A percentile compares a stretch with the other conserved stretches of the same genome.
Evolutionary conservation across 768 basidiomycete species (phyloP).

Genomic region (Lactarius indigo): DNA sequence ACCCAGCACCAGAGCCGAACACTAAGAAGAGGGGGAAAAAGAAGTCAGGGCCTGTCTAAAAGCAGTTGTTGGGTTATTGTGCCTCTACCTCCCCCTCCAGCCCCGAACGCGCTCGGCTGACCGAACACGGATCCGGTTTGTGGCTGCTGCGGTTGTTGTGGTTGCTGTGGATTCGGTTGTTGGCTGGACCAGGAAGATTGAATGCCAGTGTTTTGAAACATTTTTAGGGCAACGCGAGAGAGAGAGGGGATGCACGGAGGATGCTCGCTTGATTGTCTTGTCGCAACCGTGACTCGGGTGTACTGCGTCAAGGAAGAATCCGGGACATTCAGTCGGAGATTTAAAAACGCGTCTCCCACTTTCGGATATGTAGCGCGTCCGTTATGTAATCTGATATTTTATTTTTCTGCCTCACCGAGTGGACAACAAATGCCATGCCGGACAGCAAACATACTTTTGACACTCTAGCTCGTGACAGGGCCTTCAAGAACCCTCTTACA

Average conservation of each 20-base stretch:
- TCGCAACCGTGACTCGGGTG: neutral
- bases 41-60: constrained; percentile 11
- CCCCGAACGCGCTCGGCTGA: constrained; percentile 63
- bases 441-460: constrained; percentile 60
- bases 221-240: constrained; percentile 32
- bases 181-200: constrained; percentile 67
- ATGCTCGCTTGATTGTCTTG: neutral
- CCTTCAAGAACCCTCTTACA: constrained; percentile 72
- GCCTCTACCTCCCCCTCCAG: constrained; percentile 45
- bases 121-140: constrained; percentile 56
- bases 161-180: constrained; percentile 63
- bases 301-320: neutral
- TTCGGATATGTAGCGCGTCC: constrained; percentile 1
- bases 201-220: constrained; percentile 56
- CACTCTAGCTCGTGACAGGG: constrained; percentile 74
- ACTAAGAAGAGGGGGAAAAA: constrained; percentile 24
- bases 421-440: constrained; percentile 55
- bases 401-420: neutral
- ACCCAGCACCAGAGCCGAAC: constrained; percentile 48
- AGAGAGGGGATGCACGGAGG: neutral
- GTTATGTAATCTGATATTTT: constrained; percentile 2
- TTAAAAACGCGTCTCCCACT: constrained; percentile 16
- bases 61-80: constrained; percentile 24
- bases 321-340: constrained; percentile 20
- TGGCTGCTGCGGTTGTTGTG: constrained; percentile 46